A percentile compares a stretch with the other conserved stretches of the same genome.
Evolutionary conservation across 495 filamentous ascomycete genomes (phyloP).

Genomic region (Daldinia caldariorum): DNA sequence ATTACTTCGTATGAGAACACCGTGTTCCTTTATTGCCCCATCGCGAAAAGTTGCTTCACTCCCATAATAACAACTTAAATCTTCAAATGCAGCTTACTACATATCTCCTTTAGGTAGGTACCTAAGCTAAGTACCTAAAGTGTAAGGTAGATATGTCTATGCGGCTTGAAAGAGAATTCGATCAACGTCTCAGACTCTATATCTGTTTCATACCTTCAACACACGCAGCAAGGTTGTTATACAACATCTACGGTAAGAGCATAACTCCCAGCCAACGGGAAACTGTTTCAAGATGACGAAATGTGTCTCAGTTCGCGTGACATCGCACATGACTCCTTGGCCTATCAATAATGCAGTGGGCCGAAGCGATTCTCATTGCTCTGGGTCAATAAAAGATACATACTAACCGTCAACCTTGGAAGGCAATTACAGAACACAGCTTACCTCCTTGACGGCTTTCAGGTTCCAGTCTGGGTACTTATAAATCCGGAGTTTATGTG

Average conservation of each 20-base stretch:
- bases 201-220: slow-evolving; percentile 20
- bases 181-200: slow-evolving; percentile 3
- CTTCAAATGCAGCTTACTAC: slow-evolving; percentile 20
- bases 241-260: slow-evolving; percentile 12
- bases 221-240: neutral
- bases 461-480: slow-evolving; percentile 7
- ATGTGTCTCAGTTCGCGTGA: slow-evolving; percentile 34
- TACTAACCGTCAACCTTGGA: neutral
- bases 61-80: neutral
- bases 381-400: slow-evolving; percentile 22
- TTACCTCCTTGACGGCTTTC: slow-evolving; percentile 10
- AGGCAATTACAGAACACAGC: slow-evolving; percentile 22
- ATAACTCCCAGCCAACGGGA: slow-evolving; percentile 4
- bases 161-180: neutral
- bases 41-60: neutral
- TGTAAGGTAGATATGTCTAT: too few relatives aligned
- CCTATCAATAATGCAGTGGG: slow-evolving; percentile 38
- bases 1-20: slow-evolving; percentile 4
- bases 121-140: too few relatives aligned
- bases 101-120: too few relatives aligned
- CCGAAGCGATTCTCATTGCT: slow-evolving; percentile 21
- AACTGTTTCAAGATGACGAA: slow-evolving; percentile 42
- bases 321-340: slow-evolving; percentile 19
- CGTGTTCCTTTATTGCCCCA: neutral
- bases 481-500: slow-evolving; percentile 12